phyloP scores from a whole-genome alignment of 2,329 filamentous ascomycete species.

The Dactylellina cionopaga region DNA sequence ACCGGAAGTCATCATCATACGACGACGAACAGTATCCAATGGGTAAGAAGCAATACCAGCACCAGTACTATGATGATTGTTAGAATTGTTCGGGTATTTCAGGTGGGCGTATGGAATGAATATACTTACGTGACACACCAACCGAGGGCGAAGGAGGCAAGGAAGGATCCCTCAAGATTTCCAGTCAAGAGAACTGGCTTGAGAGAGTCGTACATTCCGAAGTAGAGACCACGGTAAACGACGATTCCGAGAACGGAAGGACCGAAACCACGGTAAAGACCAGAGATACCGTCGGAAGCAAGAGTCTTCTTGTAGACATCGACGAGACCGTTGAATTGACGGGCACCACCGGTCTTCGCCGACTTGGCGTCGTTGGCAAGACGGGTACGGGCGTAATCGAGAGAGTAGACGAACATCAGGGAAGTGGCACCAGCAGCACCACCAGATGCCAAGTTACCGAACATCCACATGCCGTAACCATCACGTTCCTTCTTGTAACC shows the following conservation, averaged over 20 bases:
- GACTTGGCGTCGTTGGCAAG: constrained; percentile 99
- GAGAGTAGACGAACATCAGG: constrained; percentile 99
- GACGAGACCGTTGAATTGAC: constrained; percentile 99
- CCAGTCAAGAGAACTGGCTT: constrained; percentile 97
- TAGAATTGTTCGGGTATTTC: not conserved
- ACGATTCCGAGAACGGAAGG: constrained; percentile 98
- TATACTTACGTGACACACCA: constrained; percentile 83
- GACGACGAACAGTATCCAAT: constrained; percentile 99
- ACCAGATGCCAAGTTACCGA: constrained; percentile 99
- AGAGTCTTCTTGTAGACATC: constrained; percentile 99
- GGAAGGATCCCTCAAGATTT: constrained; percentile 94
- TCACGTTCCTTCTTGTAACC: constrained; percentile 99
- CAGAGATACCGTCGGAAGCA: constrained; percentile 95
- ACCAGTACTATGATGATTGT: constrained; percentile 72
- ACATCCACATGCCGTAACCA: constrained; percentile 99
- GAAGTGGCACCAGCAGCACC: constrained; percentile 99
- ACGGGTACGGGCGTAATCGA: constrained; percentile 99
- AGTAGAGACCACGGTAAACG: constrained; percentile 99
- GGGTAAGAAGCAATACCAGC: constrained; percentile 99
- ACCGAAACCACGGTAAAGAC: constrained; percentile 99
- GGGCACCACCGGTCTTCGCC: constrained; percentile 94
- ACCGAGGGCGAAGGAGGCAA: constrained; percentile 97
- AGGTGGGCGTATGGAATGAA: not conserved
- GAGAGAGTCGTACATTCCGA: constrained; percentile 99
- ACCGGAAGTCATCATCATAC: constrained; percentile 99